phyloP scores from a whole-genome alignment of 345 rosid genomes.

The Erucastrum elatum region DNA sequence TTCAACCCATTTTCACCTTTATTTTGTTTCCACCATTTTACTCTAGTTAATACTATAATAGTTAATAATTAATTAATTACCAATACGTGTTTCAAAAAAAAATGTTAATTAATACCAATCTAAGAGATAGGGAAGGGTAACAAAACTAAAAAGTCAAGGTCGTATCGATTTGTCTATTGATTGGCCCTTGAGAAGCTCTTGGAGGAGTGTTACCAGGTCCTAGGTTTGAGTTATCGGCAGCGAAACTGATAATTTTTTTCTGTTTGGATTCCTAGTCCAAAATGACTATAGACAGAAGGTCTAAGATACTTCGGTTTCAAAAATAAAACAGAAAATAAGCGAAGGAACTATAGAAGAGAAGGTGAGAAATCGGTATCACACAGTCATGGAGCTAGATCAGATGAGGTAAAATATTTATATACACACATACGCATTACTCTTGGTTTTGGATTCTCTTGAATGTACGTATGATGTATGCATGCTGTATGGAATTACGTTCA shows the following conservation, averaged over 20 bases:
- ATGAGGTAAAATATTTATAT: constrained; percentile 20
- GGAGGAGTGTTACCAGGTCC: not conserved
- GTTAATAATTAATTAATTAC: no score
- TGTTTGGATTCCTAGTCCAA: not conserved
- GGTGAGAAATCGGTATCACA: constrained; percentile 38
- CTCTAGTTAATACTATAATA: not conserved
- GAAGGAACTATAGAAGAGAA: constrained; percentile 24
- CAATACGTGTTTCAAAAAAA: not conserved
- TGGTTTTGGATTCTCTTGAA: constrained; percentile 22
- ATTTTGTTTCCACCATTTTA: not conserved
- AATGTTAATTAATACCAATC: not conserved
- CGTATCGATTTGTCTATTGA: not conserved
- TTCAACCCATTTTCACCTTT: not conserved
- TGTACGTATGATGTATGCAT: constrained; percentile 32
- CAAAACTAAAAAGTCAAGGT: not conserved
- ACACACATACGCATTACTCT: constrained; percentile 15
- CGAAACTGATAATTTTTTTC: not conserved
- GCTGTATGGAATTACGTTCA: constrained; percentile 22
- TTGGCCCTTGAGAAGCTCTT: not conserved
- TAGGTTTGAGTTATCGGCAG: not conserved
- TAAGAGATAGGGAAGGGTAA: not conserved
- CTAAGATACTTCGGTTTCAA: not conserved
- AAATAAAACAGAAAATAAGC: not conserved
- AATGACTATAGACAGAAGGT: not conserved
- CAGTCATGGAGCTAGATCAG: constrained; percentile 28